A percentile compares a stretch with the other conserved stretches of the same genome.
Evolutionary conservation across 106 monocot species (phyloP).

Genomic region (Dioscorea dumetorum): DNA sequence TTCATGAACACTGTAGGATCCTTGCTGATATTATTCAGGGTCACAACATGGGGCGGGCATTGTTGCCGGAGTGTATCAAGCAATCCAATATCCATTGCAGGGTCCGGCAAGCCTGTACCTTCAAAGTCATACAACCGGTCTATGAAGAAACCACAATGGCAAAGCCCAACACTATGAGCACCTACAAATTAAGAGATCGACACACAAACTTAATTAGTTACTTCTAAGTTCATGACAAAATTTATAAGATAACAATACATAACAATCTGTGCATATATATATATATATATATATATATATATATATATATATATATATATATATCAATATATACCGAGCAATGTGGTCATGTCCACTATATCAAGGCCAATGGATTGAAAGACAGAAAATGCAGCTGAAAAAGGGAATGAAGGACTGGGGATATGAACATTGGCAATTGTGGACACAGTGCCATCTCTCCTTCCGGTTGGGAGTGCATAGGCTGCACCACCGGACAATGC

Average conservation of each 20-base stretch:
- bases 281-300: neutral
- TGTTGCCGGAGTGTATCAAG: conserved; percentile 9
- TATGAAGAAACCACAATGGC: conserved; percentile 39
- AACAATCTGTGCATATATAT: neutral
- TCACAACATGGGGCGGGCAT: conserved; percentile 14
- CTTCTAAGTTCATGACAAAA: no score
- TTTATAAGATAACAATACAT: neutral
- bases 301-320: neutral
- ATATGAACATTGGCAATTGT: conserved; percentile 18
- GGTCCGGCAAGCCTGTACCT: conserved; percentile 18
- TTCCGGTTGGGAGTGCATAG: conserved; percentile 25
- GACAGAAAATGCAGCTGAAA: conserved; percentile 14
- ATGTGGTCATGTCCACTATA: conserved; percentile 27
- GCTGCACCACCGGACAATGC: conserved; percentile 15
- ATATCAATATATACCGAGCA: conserved; percentile 17
- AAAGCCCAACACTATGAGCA: conserved; percentile 38
- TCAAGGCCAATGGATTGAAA: conserved; percentile 22
- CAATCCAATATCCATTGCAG: conserved; percentile 12
- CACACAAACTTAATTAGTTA: neutral
- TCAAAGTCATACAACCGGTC: conserved; percentile 37
- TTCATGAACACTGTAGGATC: conserved; percentile 30
- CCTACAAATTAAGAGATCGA: conserved; percentile 12
- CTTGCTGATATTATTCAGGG: conserved; percentile 5
- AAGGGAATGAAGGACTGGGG: conserved; percentile 20
- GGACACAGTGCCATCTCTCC: conserved; percentile 21